These are phyloP conservation scores for Elsinoe arachidis DNA, from an alignment of 2,329 filamentous ascomycete genomes.

Conservation along the genomic window DNA sequence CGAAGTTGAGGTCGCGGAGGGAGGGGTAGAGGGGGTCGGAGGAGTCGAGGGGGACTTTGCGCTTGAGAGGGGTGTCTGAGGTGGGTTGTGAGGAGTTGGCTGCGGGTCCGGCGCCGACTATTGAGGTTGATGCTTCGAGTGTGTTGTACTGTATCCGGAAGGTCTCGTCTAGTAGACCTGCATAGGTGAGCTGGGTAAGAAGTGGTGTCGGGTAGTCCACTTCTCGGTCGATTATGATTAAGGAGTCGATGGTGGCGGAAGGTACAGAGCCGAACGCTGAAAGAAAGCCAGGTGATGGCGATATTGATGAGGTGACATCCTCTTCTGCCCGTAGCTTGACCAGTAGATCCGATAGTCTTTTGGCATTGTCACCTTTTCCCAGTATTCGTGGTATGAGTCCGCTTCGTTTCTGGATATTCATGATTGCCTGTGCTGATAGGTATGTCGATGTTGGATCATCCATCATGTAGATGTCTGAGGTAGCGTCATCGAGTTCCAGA, in stretches of 20 bases:
- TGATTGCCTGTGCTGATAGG: conserved; percentile 79
- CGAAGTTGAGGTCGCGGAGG: conserved; percentile 87
- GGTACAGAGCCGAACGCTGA: conserved; percentile 62
- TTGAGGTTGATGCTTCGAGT: conserved; percentile 81
- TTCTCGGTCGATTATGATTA: conserved; percentile 92
- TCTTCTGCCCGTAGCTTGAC: conserved; percentile 90
- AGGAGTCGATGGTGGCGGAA: conserved; percentile 77
- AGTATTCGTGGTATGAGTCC: conserved; percentile 91
- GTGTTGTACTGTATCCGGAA: conserved; percentile 90
- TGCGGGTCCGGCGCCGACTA: conserved; percentile 60
- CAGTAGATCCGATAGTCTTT: conserved; percentile 76
- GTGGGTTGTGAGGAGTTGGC: conserved; percentile 17
- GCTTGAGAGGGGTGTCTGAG: conserved; percentile 46
- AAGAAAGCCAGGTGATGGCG: conserved; percentile 35
- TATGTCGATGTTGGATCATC: conserved; percentile 91
- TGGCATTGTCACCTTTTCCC: conserved; percentile 91
- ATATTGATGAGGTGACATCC: conserved; percentile 42
- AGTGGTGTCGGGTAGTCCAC: conserved; percentile 88
- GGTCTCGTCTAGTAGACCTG: conserved; percentile 88
- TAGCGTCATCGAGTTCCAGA: conserved; percentile 78
- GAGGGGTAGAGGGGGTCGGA: conserved; percentile 83
- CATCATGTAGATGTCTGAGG: conserved; percentile 76
- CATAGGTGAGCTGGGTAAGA: conserved; percentile 91
- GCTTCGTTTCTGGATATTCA: conserved; percentile 85
- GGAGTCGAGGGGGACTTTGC: conserved; percentile 81